These are phyloP conservation scores for Aspergillus amoenus DNA, from an alignment of 2,329 filamentous ascomycete species.

Conservation along the genomic window DNA sequence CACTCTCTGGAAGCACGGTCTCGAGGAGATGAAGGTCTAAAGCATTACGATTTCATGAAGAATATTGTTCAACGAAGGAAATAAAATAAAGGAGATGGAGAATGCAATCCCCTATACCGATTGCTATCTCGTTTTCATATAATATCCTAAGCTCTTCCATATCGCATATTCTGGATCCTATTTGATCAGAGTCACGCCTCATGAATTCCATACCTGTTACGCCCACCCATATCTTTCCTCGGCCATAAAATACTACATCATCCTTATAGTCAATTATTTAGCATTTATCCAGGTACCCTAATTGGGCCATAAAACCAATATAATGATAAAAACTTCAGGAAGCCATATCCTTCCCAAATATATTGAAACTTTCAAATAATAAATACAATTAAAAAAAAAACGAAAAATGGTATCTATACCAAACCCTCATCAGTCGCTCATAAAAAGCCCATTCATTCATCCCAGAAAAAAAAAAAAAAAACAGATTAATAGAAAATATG, in stretches of 20 bases:
- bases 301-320: neutral
- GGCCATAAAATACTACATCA: neutral
- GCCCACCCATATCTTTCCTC: constrained; percentile 11
- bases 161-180: constrained; percentile 30
- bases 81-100: constrained; percentile 23
- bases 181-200: constrained; percentile 38
- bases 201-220: constrained; percentile 34
- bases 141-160: constrained; percentile 18
- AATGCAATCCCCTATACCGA: constrained; percentile 11
- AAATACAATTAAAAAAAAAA: neutral
- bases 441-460: neutral
- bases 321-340: neutral
- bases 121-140: constrained; percentile 15
- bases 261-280: neutral
- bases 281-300: neutral
- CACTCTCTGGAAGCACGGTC: constrained; percentile 92
- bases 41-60: constrained; percentile 15
- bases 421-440: neutral
- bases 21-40: constrained; percentile 89
- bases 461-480: neutral
- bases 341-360: neutral
- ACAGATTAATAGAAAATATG: neutral
- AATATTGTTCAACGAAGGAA: constrained; percentile 19
- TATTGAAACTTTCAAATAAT: neutral
- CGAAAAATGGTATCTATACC: neutral